phyloP scores from a whole-genome alignment of 805 yeast genomes.

The Wickerhamiella alocasiicola region DNA sequence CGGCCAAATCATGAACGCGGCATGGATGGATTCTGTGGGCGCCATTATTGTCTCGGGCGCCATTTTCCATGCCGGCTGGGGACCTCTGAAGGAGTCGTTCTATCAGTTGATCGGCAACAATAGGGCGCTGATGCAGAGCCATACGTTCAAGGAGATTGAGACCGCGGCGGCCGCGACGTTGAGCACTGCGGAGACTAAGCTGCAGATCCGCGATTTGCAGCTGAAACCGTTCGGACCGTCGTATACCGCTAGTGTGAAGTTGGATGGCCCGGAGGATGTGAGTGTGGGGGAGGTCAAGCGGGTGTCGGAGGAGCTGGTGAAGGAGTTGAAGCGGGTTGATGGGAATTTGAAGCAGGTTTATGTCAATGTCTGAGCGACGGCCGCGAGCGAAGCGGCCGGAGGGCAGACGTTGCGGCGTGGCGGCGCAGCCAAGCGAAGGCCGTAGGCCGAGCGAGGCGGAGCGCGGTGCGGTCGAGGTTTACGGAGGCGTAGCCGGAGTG shows the following conservation, averaged over 20 bases:
- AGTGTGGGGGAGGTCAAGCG: slow-evolving; percentile 11
- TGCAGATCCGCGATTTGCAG: slow-evolving; percentile 12
- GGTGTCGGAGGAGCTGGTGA: slow-evolving; percentile 1
- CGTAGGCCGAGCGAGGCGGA: no score
- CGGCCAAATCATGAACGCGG: slow-evolving; percentile 63
- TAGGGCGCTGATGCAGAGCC: slow-evolving; percentile 13
- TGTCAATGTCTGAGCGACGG: slow-evolving; percentile 14
- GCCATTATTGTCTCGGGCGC: slow-evolving; percentile 75
- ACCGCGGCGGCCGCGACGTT: slow-evolving; percentile 12
- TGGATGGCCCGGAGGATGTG: slow-evolving; percentile 5
- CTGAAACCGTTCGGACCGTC: slow-evolving; percentile 23
- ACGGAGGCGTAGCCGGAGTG: no score
- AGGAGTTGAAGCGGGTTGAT: slow-evolving; percentile 14
- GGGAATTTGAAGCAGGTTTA: slow-evolving; percentile 19
- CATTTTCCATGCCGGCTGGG: slow-evolving; percentile 73
- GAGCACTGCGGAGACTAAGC: slow-evolving; percentile 12
- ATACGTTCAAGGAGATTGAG: slow-evolving; percentile 14
- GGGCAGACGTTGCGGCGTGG: no score
- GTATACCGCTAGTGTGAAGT: slow-evolving; percentile 18
- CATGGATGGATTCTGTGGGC: slow-evolving; percentile 86
- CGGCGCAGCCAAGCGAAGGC: no score
- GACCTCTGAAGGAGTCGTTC: slow-evolving; percentile 56
- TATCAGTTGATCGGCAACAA: slow-evolving; percentile 62
- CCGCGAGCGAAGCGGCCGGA: no score
- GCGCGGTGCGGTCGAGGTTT: no score